phyloP scores from a whole-genome alignment of 768 basidiomycete species.

The Amanita brunnescens region DNA sequence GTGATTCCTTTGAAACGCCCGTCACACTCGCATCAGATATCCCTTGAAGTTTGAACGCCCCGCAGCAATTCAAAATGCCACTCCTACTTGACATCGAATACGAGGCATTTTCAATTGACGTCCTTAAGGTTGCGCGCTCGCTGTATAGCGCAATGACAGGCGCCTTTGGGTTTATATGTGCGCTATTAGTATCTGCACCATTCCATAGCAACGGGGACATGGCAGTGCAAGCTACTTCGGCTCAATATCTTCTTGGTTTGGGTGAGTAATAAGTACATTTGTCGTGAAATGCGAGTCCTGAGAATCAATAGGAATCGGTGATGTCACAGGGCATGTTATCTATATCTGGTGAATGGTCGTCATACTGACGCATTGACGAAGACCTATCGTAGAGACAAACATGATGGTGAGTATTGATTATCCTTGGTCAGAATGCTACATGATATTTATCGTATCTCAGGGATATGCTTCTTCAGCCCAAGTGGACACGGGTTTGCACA shows the following conservation, averaged over 20 bases:
- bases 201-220: conserved; percentile 15
- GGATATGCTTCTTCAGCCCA: conserved; percentile 62
- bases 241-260: conserved; percentile 49
- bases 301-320: conserved; percentile 45
- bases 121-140: conserved; percentile 26
- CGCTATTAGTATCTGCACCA: conserved; percentile 30
- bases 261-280: conserved; percentile 30
- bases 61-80: conserved; percentile 18
- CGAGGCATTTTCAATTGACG: conserved; percentile 26
- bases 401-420: conserved; percentile 50
- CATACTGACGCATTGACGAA: conserved; percentile 16
- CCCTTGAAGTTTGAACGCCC: no score
- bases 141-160: conserved; percentile 31
- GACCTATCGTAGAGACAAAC: conserved; percentile 74
- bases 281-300: background rate
- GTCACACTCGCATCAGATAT: no score
- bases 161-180: conserved; percentile 32
- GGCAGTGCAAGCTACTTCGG: conserved; percentile 25
- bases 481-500: conserved; percentile 66
- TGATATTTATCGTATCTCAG: conserved; percentile 27
- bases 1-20: no score
- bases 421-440: background rate
- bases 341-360: conserved; percentile 5
- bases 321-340: conserved; percentile 57
- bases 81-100: conserved; percentile 21